Conservation (phyloP, 306 rosid genomes). For the Purshia tridentata region DNA sequence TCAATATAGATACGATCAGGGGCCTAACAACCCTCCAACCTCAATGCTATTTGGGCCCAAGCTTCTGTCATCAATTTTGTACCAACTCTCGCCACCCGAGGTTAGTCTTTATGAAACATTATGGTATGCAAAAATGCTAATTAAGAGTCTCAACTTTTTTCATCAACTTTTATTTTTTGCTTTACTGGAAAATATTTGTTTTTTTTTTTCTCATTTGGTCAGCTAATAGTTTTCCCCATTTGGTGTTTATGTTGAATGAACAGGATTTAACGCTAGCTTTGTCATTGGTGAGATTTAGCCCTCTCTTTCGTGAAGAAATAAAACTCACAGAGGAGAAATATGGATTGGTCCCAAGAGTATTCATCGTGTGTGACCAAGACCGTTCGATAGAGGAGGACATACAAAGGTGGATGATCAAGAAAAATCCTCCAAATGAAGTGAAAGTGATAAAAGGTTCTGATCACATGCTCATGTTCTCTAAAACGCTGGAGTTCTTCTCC, state of each 20-base stretch:
- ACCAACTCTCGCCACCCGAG: constrained; percentile 20
- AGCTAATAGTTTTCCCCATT: too few species aligned
- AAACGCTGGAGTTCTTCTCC: constrained; percentile 26
- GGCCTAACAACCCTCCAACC: constrained; percentile 33
- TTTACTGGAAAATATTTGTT: too few species aligned
- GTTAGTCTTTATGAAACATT: neutral
- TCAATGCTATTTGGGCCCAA: constrained; percentile 14
- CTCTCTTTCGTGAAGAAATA: constrained; percentile 19
- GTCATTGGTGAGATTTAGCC: constrained; percentile 28
- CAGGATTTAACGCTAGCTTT: constrained; percentile 42
- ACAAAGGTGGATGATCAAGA: constrained; percentile 37
- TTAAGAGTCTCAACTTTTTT: too few species aligned
- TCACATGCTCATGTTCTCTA: constrained; percentile 53
- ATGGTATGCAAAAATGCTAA: too few species aligned
- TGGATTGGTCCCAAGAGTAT: constrained; percentile 40
- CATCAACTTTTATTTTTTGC: too few species aligned
- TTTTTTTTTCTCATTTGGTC: too few species aligned
- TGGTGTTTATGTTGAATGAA: neutral
- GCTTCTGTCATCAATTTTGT: neutral
- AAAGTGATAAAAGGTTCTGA: constrained; percentile 35
- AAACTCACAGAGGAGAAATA: constrained; percentile 24
- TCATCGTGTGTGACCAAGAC: constrained; percentile 36
- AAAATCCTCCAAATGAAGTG: constrained; percentile 31
- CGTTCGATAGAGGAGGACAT: constrained; percentile 12
- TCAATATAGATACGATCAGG: constrained; percentile 12